A percentile compares a stretch with the other conserved stretches of the same genome.
These are phyloP conservation scores for Thuidium tamariscinum DNA, from an alignment of 225 moss, liverwort and hornwort species.

Conservation along the genomic window DNA sequence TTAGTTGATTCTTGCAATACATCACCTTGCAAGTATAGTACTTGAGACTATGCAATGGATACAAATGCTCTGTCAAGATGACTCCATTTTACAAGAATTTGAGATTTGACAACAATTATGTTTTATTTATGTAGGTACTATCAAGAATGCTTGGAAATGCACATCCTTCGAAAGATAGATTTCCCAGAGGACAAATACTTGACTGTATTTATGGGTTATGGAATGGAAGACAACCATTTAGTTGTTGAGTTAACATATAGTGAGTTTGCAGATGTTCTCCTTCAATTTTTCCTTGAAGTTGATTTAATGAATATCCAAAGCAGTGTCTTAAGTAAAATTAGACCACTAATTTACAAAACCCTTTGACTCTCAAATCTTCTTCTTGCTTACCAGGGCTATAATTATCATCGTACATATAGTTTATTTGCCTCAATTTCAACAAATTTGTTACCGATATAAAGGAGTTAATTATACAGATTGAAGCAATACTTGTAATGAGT, in stretches of 20 bases:
- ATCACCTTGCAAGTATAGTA: too few relatives aligned
- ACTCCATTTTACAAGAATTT: background rate
- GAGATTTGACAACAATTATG: background rate
- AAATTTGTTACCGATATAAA: background rate
- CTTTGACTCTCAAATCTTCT: background rate
- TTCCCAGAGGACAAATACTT: slow-evolving; percentile 76
- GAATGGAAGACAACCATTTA: slow-evolving; percentile 71
- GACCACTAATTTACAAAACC: background rate
- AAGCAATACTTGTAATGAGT: background rate
- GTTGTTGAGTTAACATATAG: slow-evolving; percentile 73
- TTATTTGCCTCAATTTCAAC: background rate
- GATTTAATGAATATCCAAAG: background rate
- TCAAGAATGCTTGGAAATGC: slow-evolving; percentile 29
- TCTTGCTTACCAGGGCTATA: too few relatives aligned
- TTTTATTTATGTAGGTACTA: slow-evolving; percentile 4
- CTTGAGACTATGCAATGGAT: background rate
- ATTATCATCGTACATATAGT: too few relatives aligned
- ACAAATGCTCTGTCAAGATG: background rate
- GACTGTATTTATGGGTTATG: slow-evolving; percentile 79
- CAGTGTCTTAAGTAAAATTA: too few relatives aligned
- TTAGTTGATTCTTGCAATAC: background rate
- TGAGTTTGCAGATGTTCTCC: background rate
- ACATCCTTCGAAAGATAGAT: slow-evolving; percentile 49
- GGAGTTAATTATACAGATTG: background rate
- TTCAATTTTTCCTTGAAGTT: background rate